Evolutionary conservation across 2,329 filamentous ascomycete species (phyloP).

Genomic region (Neoscytalidium dimidiatum): DNA sequence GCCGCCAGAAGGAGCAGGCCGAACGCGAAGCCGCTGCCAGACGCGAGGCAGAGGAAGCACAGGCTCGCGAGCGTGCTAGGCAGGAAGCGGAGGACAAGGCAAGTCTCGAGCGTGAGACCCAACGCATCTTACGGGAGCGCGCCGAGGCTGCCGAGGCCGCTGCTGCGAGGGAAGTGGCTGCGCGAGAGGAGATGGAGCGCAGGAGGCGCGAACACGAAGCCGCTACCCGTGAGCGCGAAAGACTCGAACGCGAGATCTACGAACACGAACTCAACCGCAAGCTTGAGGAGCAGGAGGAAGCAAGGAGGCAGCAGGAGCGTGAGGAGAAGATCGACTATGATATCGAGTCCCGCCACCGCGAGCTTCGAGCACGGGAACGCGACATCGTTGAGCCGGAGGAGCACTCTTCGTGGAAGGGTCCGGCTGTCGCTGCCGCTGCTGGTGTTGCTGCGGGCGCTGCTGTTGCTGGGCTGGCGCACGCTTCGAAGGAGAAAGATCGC

Average conservation of each 20-base stretch:
- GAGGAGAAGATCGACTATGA: conserved; percentile 29
- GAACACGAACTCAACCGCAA: conserved; percentile 8
- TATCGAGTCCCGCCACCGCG: conserved; percentile 30
- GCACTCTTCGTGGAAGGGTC: conserved; percentile 32
- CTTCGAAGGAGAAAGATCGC: conserved; percentile 26
- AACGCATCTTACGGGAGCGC: conserved; percentile 34
- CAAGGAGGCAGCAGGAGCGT: conserved; percentile 15
- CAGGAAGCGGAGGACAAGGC: conserved; percentile 27
- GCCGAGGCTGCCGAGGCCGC: conserved; percentile 21
- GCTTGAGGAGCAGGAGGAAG: conserved; percentile 24
- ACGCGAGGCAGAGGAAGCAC: conserved; percentile 24
- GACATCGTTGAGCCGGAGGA: conserved; percentile 33
- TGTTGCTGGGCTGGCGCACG: conserved; percentile 33
- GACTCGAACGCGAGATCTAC: conserved; percentile 25
- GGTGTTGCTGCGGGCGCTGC: conserved; percentile 28
- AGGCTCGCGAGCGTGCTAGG: conserved; percentile 26
- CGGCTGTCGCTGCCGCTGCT: conserved; percentile 33
- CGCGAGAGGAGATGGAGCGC: conserved; percentile 30
- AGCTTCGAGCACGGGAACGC: conserved; percentile 36
- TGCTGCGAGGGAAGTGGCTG: conserved; percentile 27
- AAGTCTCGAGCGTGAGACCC: conserved; percentile 32
- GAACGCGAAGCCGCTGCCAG: conserved; percentile 26
- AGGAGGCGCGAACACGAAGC: conserved; percentile 21
- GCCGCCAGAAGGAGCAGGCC: conserved; percentile 21
- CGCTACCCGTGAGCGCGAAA: conserved; percentile 25